These are phyloP conservation scores for Globisporangium cylindrosporum DNA, from an alignment of 352 stramenopile genomes.

Conservation along the genomic window DNA sequence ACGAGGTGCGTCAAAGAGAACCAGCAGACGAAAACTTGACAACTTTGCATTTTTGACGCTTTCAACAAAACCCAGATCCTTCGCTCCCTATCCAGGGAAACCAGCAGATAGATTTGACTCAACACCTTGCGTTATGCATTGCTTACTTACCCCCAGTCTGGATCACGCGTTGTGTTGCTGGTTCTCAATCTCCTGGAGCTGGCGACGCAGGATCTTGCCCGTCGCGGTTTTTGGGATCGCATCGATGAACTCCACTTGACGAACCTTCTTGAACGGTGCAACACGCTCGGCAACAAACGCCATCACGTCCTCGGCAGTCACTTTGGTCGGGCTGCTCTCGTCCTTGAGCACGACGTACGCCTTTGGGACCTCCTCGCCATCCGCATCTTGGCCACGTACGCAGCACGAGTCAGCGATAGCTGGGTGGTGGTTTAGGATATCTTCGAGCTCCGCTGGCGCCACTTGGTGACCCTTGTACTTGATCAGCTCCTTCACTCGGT, in stretches of 20 bases:
- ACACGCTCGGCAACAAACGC: slow-evolving; percentile 83
- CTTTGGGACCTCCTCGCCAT: slow-evolving; percentile 86
- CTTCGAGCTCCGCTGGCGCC: slow-evolving; percentile 90
- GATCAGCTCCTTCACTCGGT: slow-evolving; percentile 95
- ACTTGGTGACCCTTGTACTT: slow-evolving; percentile 94
- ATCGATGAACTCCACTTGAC: slow-evolving; percentile 86
- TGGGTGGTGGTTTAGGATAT: slow-evolving; percentile 75
- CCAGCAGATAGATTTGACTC: no score
- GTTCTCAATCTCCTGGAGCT: slow-evolving; percentile 60
- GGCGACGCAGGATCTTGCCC: slow-evolving; percentile 89
- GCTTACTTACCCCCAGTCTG: no score
- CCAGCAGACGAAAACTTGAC: no score
- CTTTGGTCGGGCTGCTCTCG: slow-evolving; percentile 4
- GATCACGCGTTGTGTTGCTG: slow-evolving; percentile 3
- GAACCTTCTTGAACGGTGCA: slow-evolving; percentile 86
- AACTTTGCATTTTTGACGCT: no score
- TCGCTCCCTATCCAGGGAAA: no score
- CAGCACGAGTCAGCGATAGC: slow-evolving; percentile 74
- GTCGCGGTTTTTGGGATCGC: slow-evolving; percentile 85
- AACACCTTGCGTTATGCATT: not conserved
- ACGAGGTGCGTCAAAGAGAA: no score
- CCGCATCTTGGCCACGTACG: slow-evolving; percentile 52
- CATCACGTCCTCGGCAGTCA: slow-evolving; percentile 74
- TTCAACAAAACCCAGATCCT: no score
- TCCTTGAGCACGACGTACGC: slow-evolving; percentile 87